Base-by-base conservation (phyloP, 2,329 filamentous ascomycete species). In the Chaetomiaceae sp. region DNA sequence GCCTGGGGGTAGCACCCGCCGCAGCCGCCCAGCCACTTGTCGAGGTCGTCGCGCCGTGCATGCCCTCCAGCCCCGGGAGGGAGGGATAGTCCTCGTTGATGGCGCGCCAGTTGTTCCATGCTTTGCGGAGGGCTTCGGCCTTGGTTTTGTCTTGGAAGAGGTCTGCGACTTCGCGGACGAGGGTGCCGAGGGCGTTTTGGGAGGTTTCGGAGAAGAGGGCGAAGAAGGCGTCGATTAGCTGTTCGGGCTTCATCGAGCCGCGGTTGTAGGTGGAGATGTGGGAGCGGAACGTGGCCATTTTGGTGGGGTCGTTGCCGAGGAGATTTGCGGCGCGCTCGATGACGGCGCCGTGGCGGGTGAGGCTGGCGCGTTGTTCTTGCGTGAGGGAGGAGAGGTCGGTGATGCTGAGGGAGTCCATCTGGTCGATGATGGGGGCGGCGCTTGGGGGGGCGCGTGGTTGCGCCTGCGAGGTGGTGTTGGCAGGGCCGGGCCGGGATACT, bases 41-140 rank as follows among this genome's bases (percentile, higher is more conserved):
- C 8, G 75, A 70, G 0, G 77, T 78, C 0, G 78, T 78, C 4
- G 73, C 76, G 21, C 84, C 83, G 33, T 83, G 77, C 68, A 85
- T 81, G 44, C 86, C 85, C 48, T 80, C 79, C 0, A 88, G 78
- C 0, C 86, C 86, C 1, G 92, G 91, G 1, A 97, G 74, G 2
- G 87, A 89, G 0, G 92, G 92, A 60, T 96, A 97, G 66, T 96
- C 91, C 68, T 96, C 91, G 59, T 95, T 95, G 70, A 95, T 93
- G 33, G 90, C 90, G 41, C 89, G 88, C 89, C 92, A 96, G 68
- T 96, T 88, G 60, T 89, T 89, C 90, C 92, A 96, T 1, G 91
- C 89, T 61, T 86, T 86, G 21, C 90, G 79, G 3, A 99, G 72
- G 0, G 74, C 76, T 46, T 86, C 83, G 1, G 82, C 82, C 65